Percentiles rank a stretch among this genome's conserved stretches.
These are phyloP conservation scores for Lathyrus aphaca DNA, from an alignment of 306 rosid genomes.

Conservation along the genomic window DNA sequence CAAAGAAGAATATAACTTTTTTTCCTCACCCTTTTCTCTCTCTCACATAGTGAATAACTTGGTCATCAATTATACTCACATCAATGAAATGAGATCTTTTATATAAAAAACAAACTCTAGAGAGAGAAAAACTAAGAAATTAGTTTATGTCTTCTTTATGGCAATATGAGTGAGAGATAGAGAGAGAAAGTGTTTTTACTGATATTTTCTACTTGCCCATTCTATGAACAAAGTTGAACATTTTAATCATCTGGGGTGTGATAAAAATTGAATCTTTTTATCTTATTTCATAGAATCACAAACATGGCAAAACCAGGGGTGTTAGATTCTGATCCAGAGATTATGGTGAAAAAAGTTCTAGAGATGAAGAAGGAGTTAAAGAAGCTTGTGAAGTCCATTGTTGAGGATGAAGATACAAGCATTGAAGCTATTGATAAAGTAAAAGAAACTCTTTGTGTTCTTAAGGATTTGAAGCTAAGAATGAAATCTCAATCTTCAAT, in stretches of 20 bases:
- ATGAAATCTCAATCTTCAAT: constrained; percentile 42
- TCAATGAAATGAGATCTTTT: constrained; percentile 27
- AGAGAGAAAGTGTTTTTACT: constrained; percentile 31
- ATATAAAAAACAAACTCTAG: constrained; percentile 26
- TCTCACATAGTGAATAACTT: constrained; percentile 6
- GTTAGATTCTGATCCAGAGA: constrained; percentile 62
- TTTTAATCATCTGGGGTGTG: constrained; percentile 8
- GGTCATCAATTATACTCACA: constrained; percentile 27
- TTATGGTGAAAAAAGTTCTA: constrained; percentile 49
- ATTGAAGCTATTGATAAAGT: constrained; percentile 66
- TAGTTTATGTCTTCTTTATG: background rate
- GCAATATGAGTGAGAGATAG: background rate
- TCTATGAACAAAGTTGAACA: constrained; percentile 31
- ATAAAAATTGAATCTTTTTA: constrained; percentile 13
- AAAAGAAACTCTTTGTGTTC: constrained; percentile 54
- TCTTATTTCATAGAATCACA: constrained; percentile 10
- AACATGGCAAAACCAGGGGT: constrained; percentile 79
- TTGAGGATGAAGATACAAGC: constrained; percentile 61
- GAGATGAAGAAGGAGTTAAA: constrained; percentile 85
- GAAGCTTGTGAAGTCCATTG: constrained; percentile 60
- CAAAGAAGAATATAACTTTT: constrained; percentile 15
- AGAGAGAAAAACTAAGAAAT: constrained; percentile 24
- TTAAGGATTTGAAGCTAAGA: constrained; percentile 65
- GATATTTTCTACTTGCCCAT: constrained; percentile 48
- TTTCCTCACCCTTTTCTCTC: background rate